Base-by-base conservation (phyloP, 352 stramenopile species). In the Phytopythium kandeliae region DNA sequence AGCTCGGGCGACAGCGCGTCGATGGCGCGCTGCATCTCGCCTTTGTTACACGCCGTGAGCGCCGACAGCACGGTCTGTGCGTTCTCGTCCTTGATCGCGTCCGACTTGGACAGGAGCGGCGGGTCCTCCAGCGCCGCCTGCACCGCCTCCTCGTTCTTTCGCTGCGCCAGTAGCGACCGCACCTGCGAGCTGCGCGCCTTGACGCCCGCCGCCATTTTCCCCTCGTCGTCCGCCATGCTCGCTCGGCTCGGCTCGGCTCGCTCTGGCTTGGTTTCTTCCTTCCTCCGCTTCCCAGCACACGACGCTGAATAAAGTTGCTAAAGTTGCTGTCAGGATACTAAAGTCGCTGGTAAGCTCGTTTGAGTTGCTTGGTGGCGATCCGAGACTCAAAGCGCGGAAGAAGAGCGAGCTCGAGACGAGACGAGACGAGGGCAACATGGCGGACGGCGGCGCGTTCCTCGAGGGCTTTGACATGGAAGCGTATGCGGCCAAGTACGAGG, bases 11-110 rank as follows among this genome's bases (percentile, higher is more conserved):
- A 70, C 31, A 96, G 69, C 48, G 69, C 75, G 55, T 94, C 79
- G 54, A 96, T 79, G 25, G 71, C 62, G 54, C 78, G 79, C 63
- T 90, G 78, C 75, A 89, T 90, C 64, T 94, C 84, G 57, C 78
- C 81, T 66, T 94, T 94, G 64, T 91, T 92, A 66, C 84, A 94
- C 19, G 84, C 80, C 42, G 76, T n/a, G 16, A 94, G 58, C 26
- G 80, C 81, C 37, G 63, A 28, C 60, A 94, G 78, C 47, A 94
- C 81, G 31, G 67, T 85, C 55, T 94, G 78, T 30, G 83, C 79
- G 65, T 94, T 94, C 48, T 78, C 67, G 51, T 78, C 62, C 54
- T 90, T 91, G 46, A 86, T 53, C 15, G 64, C 55, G 36, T 87
- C 73, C n/a, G 62, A 69, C 48, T 85, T 86, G 31, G 78, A 68